Evolutionary conservation across 768 basidiomycete species (phyloP).

Genomic region (Lactifluus rugatus): DNA sequence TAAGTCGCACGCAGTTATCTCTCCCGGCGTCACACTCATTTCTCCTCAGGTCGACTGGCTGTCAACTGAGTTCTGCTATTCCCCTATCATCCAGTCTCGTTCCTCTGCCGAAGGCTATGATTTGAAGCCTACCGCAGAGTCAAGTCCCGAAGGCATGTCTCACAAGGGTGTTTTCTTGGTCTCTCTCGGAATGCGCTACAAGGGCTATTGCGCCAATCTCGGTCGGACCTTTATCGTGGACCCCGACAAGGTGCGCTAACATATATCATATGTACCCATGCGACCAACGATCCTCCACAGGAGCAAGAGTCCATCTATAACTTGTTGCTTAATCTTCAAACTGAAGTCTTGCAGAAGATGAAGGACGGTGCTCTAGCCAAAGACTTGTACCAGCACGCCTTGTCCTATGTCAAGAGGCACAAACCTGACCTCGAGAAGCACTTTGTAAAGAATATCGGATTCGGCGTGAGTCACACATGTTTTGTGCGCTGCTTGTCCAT

Average conservation of each 20-base stretch:
- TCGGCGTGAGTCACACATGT: constrained; percentile 49
- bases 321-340: constrained; percentile 67
- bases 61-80: constrained; percentile 88
- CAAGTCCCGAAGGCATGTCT: constrained; percentile 72
- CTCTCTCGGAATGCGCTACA: constrained; percentile 84
- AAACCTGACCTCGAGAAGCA: constrained; percentile 74
- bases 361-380: constrained; percentile 68
- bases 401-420: constrained; percentile 62
- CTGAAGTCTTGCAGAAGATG: constrained; percentile 63
- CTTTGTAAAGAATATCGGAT: constrained; percentile 85
- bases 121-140: constrained; percentile 76
- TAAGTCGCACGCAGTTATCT: constrained; percentile 30
- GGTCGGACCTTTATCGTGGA: constrained; percentile 94
- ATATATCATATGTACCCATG: neutral
- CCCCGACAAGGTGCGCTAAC: constrained; percentile 59
- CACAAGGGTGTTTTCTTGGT: constrained; percentile 84
- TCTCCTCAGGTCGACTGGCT: constrained; percentile 68
- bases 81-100: constrained; percentile 91
- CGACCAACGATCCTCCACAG: constrained; percentile 32
- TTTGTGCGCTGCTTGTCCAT: neutral
- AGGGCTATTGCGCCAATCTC: constrained; percentile 85
- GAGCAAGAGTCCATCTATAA: constrained; percentile 87
- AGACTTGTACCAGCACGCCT: constrained; percentile 74
- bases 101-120: constrained; percentile 81
- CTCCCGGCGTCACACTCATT: constrained; percentile 7